phyloP scores from a whole-genome alignment of 768 basidiomycete genomes.

The Rhodosporidiobolus odoratus region DNA sequence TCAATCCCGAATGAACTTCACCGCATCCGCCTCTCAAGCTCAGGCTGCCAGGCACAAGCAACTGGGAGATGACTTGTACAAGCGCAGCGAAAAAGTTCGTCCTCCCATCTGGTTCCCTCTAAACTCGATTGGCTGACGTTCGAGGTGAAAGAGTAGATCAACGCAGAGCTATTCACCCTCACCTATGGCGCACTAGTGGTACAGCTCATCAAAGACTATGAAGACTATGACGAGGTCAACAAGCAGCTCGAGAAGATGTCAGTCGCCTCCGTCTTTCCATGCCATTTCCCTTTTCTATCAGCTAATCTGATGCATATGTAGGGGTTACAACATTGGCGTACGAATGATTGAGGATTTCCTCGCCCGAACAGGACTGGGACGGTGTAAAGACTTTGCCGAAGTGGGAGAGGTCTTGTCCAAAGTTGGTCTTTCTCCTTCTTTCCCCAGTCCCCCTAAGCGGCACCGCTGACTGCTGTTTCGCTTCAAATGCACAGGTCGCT shows the following conservation, averaged over 20 bases:
- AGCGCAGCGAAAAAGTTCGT: constrained; percentile 81
- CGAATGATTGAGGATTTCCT: constrained; percentile 95
- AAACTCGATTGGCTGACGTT: not conserved
- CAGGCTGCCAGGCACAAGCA: constrained; percentile 52
- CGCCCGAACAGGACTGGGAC: constrained; percentile 81
- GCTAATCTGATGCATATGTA: constrained; percentile 45
- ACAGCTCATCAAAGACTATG: constrained; percentile 97
- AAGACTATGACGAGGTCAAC: constrained; percentile 78
- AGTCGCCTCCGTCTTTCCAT: not conserved
- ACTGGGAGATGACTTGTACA: constrained; percentile 94
- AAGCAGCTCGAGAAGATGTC: constrained; percentile 87
- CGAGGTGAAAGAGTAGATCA: constrained; percentile 53
- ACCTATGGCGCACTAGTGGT: constrained; percentile 98
- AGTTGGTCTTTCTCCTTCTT: constrained; percentile 51
- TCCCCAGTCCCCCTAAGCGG: constrained; percentile 4
- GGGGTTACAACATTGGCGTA: constrained; percentile 98
- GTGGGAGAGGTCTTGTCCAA: constrained; percentile 93
- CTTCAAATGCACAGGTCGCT: constrained; percentile 62
- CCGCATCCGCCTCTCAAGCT: not conserved
- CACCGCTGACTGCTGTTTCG: not conserved
- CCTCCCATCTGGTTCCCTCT: not conserved
- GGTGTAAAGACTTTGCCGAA: constrained; percentile 88
- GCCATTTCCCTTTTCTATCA: not conserved
- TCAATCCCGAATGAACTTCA: constrained; percentile 15
- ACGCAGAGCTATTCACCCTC: constrained; percentile 91